A percentile compares a stretch with the other conserved stretches of the same genome.
These are phyloP conservation scores for Neltuma alba DNA, from an alignment of 306 rosid genomes.

Conservation along the genomic window DNA sequence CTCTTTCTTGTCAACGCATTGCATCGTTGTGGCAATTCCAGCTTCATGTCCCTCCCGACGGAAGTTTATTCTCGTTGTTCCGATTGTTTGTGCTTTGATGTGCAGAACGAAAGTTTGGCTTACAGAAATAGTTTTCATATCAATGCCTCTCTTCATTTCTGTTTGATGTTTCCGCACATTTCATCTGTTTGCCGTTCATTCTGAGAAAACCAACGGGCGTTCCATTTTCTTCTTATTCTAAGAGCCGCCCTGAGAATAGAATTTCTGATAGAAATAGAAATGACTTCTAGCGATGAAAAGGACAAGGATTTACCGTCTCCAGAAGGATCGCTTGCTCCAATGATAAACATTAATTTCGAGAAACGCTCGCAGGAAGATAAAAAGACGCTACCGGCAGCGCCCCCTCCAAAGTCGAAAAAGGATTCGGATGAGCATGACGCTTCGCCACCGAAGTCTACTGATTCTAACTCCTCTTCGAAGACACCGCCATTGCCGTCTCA, in stretches of 20 bases:
- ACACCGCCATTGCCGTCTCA: slow-evolving; percentile 21
- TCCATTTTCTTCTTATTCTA: slow-evolving; percentile 20
- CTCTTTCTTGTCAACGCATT: slow-evolving; percentile 18
- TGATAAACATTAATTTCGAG: not conserved
- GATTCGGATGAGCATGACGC: not conserved
- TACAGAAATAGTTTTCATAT: not conserved
- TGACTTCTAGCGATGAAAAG: not conserved
- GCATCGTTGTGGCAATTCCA: slow-evolving; percentile 45
- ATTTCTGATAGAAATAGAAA: not conserved
- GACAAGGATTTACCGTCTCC: not conserved
- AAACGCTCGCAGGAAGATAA: not conserved
- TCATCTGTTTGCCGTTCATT: not conserved
- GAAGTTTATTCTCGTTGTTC: not conserved
- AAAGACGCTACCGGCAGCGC: not conserved
- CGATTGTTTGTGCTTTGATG: not conserved
- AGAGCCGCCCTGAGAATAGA: not conserved
- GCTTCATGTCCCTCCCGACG: not conserved
- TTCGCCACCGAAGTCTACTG: slow-evolving; percentile 1
- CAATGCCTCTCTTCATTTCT: not conserved
- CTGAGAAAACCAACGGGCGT: not conserved
- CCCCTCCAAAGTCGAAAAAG: not conserved
- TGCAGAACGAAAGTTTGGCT: slow-evolving; percentile 12
- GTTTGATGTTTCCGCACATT: not conserved
- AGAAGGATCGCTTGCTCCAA: not conserved
- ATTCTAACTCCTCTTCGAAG: slow-evolving; percentile 10